Conservation (phyloP, 179 eudicot genomes). For the Camellia oleifera region DNA sequence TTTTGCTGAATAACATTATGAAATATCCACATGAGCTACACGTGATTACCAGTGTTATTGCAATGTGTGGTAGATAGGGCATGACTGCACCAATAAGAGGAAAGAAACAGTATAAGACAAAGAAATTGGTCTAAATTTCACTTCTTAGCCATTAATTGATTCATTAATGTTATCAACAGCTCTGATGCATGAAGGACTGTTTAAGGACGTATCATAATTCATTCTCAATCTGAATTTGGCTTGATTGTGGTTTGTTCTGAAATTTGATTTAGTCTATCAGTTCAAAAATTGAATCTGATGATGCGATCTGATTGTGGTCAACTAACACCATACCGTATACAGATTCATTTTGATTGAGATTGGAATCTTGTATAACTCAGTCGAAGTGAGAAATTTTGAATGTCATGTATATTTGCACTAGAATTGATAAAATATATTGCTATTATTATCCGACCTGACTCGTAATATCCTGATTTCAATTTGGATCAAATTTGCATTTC, state of each 20-base stretch:
- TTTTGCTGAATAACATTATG: neutral
- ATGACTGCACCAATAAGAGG: neutral
- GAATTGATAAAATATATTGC: neutral
- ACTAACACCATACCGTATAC: neutral
- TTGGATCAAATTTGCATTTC: neutral
- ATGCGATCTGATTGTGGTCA: conserved; percentile 2
- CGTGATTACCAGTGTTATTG: neutral
- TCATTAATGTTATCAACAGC: neutral
- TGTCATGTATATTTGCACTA: neutral
- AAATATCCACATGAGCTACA: neutral
- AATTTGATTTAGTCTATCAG: neutral
- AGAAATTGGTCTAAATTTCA: neutral
- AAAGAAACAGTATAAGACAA: neutral
- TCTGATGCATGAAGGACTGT: neutral
- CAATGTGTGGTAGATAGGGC: neutral
- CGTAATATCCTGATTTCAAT: neutral
- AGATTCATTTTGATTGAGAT: neutral
- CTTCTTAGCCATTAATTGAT: neutral
- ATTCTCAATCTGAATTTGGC: conserved; percentile 4
- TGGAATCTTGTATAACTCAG: neutral
- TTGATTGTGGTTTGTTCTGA: neutral
- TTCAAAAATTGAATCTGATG: neutral
- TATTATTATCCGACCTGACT: neutral
- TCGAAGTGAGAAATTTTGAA: neutral
- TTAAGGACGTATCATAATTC: neutral